phyloP scores from a whole-genome alignment of 345 rosid species.

The Hibiscus tridactylites region DNA sequence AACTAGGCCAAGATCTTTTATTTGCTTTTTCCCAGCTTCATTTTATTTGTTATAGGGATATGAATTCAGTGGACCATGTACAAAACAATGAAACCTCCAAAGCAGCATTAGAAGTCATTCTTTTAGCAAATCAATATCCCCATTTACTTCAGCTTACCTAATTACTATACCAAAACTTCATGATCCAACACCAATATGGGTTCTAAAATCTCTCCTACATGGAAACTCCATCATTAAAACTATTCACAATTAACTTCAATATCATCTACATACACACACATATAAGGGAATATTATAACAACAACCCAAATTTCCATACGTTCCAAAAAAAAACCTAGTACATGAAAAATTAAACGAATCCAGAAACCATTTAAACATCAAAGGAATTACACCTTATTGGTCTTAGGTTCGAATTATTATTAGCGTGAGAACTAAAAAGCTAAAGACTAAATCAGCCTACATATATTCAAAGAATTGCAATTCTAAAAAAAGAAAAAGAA shows the following conservation, averaged over 20 bases:
- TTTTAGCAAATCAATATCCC: background rate
- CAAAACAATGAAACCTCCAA: background rate
- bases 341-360: background rate
- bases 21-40: too few relatives aligned
- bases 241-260: background rate
- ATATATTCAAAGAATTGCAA: background rate
- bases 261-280: background rate
- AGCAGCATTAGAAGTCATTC: background rate
- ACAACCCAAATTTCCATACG: background rate
- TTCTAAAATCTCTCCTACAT: background rate
- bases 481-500: too few relatives aligned
- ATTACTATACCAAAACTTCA: background rate
- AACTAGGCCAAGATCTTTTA: too few relatives aligned
- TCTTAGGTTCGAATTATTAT: too few relatives aligned
- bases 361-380: background rate
- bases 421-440: background rate
- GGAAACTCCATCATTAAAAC: background rate
- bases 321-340: background rate
- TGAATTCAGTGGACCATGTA: background rate
- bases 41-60: too few relatives aligned
- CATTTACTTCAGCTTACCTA: background rate
- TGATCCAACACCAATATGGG: background rate
- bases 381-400: background rate
- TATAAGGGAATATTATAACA: background rate
- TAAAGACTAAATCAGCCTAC: background rate